Evolutionary conservation across 805 yeast species (phyloP), one percentile per base, ranked within the genome.

Genomic region (Wickerhamiella lipophila): DNA sequence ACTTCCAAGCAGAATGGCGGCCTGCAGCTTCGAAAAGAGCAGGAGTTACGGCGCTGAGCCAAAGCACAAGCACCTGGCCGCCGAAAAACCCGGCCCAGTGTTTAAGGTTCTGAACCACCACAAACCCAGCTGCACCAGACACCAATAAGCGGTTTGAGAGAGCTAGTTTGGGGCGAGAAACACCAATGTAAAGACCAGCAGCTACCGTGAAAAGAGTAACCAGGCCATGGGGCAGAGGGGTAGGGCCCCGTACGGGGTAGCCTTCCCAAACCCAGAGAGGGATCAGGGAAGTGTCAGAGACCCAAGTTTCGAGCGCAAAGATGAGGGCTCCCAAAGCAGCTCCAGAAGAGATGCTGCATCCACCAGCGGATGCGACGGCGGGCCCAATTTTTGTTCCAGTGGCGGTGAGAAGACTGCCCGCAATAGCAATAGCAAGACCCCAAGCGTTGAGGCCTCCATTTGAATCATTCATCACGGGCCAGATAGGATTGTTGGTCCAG

Each of bases 231-330:
- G 94, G 86, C 41, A 87, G 77, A 11, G 96, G 94, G 3, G 83
- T 73, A 9, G 96, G 96, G 0, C 94, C 94, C 3, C 68, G 67
- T n/a, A 84, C 70, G 38, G 94, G 95, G 62, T 74, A 89, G 1
- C 98, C 98, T 53, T 80, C 83, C 97, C 97, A 92, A n/a, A 79
- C 77, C 96, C 96, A 92, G 42, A 80, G 71, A n/a, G 85, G 82
- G 39, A 89, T 71, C 8, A 92, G 83, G 2, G 94, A 79, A 0
- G 96, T 74, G 62, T 92, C 98, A 2, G 85, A 75, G 42, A 87
- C 63, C 69, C 80, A 75, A 12, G 94, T 83, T 56, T 79, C 81
- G 30, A 83, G 63, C 5, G 82, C 75, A 61, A 79, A 89, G 25
- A 86, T 62, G 50, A 81, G 69, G 0, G 86, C 77, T 21, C 94